phyloP scores from a whole-genome alignment of 768 basidiomycete species.

The Tephrocybe rancida region DNA sequence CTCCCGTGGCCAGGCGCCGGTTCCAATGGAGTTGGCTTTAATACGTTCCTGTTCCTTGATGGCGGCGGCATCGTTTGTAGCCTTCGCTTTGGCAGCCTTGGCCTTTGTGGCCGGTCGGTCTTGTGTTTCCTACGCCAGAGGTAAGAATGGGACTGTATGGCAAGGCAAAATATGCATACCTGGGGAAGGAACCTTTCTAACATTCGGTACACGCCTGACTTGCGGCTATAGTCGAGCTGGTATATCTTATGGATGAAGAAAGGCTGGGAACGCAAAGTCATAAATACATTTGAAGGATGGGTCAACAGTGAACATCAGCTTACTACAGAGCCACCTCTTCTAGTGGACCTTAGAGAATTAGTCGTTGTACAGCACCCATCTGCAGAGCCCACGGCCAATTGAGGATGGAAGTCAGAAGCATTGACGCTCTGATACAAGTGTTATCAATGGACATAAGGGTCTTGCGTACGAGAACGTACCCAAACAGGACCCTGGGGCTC shows the following conservation, averaged over 20 bases:
- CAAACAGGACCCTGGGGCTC: conserved; percentile 82
- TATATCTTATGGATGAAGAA: conserved; percentile 81
- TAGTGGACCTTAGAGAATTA: conserved; percentile 66
- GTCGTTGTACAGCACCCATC: conserved; percentile 84
- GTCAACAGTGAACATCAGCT: conserved; percentile 26
- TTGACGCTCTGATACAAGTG: conserved; percentile 54
- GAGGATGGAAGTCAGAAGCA: conserved; percentile 86
- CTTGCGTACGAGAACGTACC: conserved; percentile 50
- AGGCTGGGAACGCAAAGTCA: conserved; percentile 45
- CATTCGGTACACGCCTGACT: conserved; percentile 78
- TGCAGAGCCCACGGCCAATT: conserved; percentile 77
- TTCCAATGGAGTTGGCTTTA: conserved; percentile 36
- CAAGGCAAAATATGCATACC: conserved; percentile 35
- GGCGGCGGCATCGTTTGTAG: conserved; percentile 30
- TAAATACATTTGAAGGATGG: neutral
- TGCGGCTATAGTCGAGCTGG: conserved; percentile 86
- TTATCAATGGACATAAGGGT: neutral
- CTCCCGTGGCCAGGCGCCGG: conserved; percentile 79
- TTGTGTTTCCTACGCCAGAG: conserved; percentile 20
- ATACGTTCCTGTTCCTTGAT: conserved; percentile 24
- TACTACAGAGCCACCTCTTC: conserved; percentile 74
- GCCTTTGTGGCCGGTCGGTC: conserved; percentile 37
- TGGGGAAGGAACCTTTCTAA: conserved; percentile 84
- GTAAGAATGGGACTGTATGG: neutral
- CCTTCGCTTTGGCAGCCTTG: conserved; percentile 44